phyloP scores from a whole-genome alignment of 495 filamentous ascomycete species.

The Annulohypoxylon stygium region DNA sequence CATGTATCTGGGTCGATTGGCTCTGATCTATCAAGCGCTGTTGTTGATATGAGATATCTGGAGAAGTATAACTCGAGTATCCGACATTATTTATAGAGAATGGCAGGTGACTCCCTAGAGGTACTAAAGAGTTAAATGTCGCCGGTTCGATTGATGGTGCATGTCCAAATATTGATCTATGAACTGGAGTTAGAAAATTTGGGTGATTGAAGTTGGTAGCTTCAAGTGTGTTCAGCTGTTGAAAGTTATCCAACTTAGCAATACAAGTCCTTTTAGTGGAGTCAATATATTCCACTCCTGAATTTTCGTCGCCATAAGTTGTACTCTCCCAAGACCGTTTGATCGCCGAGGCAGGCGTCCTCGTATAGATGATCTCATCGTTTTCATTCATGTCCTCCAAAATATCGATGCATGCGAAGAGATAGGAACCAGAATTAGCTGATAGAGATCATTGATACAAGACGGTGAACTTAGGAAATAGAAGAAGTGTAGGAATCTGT shows the following conservation, averaged over 20 bases:
- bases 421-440: neutral
- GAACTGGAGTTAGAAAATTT: neutral
- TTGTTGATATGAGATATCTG: neutral
- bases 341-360: neutral
- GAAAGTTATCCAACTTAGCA: neutral
- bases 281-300: neutral
- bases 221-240: neutral
- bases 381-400: neutral
- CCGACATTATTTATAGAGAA: neutral
- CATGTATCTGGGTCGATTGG: neutral
- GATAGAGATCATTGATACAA: neutral
- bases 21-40: neutral
- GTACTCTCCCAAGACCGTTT: conserved; percentile 27
- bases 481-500: neutral
- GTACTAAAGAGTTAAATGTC: neutral
- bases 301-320: neutral
- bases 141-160: neutral
- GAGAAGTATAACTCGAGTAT: neutral
- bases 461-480: neutral
- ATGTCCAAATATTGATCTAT: neutral
- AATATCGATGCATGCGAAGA: too few species aligned
- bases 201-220: neutral
- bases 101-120: neutral
- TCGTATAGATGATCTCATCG: neutral
- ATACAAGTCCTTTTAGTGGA: conserved; percentile 1